Base-by-base conservation (phyloP, 192 early-diverging fungal genomes). In the Coemansia sp. region DNA sequence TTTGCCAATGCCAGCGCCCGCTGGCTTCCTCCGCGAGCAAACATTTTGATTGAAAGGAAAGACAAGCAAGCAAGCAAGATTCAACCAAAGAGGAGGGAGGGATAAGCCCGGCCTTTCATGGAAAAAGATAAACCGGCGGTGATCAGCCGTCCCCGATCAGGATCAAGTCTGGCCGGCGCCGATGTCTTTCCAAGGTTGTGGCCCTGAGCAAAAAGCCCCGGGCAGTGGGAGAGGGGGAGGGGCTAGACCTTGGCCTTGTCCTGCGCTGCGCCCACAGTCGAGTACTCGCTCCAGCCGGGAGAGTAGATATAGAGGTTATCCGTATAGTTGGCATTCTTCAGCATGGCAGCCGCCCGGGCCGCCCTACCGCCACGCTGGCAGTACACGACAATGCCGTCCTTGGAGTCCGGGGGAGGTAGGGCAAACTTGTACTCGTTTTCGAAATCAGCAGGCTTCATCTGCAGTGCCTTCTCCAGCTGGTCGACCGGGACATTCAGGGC, bases 311-410 rank as follows among this genome's bases (percentile, higher is more conserved):
- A 67, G 1, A 67, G 52, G 17, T 67, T 60, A 11, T 53, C 34
- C 5, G 23, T 30, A 34, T 58, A 67, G 6, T 31, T 30, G 6
- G 44, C 43, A 10, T 31, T 39, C 9, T 41, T 29, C 19, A 67
- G 36, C 6, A 16, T 22, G 1, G 26, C 26, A 13, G 42, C 48
- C 14, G 64, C 64, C 34, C 10, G 49, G 2, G 28, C 41, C 7
- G 64, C 58, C 21, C 64, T 34, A 2, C 37, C 47, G 16, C 64
- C 64, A 6, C 53, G 29, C 38, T 49, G 40, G 48, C 64, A 67
- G 35, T 67, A 42, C 4, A 67, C 48, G 23, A 40, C 38, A 12
- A 67, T 38, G 16, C 47, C 55, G 20, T 35, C 46, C 1, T 22
- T 19, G 7, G 50, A 48, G 20, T 54, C 39, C 0, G 37, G 40